Base-by-base conservation (phyloP, 2,329 filamentous ascomycete genomes). In the Plenodomus lindquistii region DNA sequence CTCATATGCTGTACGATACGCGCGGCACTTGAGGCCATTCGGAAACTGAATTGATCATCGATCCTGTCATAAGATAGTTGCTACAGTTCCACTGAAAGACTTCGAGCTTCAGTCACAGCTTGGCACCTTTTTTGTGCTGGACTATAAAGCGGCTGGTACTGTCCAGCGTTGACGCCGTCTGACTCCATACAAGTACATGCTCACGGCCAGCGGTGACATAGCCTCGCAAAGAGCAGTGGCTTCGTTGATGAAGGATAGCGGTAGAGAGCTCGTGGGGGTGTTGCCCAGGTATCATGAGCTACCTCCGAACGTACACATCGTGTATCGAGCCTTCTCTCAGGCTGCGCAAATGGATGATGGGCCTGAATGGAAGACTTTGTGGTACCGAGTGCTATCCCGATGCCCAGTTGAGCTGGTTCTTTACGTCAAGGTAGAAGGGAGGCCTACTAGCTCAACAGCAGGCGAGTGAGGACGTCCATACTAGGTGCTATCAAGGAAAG, bases 321-420 rank as follows among this genome's bases (percentile, higher is more conserved):
- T 65, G 5, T 67, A 65, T 50, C 36, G 46, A n/a, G 43, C 57
- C 6, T 69, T 66, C 44, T 63, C 59, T 8, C 60, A 64, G 42
- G 63, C 63, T n/a, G 55, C 56, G 5, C 59, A 67, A 39, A 48
- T 48, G 15, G 60, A 62, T 1, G 51, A 66, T 21, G 34, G 60
- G 34, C 44, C 37, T 15, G 50, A 58, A 9, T 67, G 55, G 48
- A 50, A 62, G 10, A 39, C 31, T 13, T 69, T 58, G 57, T 66
- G 60, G 59, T 67, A 62, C 37, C 42, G 57, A 21, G 60, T 65
- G 11, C 40, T 69, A 19, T 46, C 45, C 8, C 46, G 59, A n/a
- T 34, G 44, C 2, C 52, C 63, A 11, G 48, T 67, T 2, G 62
- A 65, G 40, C 50, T 59, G 1, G 61, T 58, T 3, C 60, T 56